Conservation (phyloP, 441 rosid species). For the Croton setiger region DNA sequence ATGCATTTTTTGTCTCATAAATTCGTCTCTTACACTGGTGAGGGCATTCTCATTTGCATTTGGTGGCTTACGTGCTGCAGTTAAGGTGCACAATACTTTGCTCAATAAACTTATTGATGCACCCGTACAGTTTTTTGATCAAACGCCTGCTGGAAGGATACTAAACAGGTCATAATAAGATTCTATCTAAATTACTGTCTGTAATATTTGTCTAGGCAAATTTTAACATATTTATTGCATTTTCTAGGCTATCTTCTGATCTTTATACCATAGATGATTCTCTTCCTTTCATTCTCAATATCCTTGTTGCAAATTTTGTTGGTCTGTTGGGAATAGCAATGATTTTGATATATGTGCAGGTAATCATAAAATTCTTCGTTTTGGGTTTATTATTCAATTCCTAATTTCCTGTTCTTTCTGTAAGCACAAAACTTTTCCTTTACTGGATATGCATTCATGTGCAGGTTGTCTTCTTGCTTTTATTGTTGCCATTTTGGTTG, state of each 20-base stretch:
- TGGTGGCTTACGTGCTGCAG: conserved; percentile 89
- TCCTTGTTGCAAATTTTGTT: conserved; percentile 91
- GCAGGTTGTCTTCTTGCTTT: conserved; percentile 79
- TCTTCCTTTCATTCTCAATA: conserved; percentile 95
- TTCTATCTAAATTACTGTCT: conserved; percentile 11
- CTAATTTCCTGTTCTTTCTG: conserved; percentile 8
- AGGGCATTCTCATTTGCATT: conserved; percentile 97
- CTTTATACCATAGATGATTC: conserved; percentile 96
- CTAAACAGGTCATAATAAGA: conserved; percentile 73
- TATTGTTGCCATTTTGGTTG: conserved; percentile 92
- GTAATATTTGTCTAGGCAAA: conserved; percentile 18
- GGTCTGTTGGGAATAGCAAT: conserved; percentile 84
- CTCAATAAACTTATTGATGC: conserved; percentile 75
- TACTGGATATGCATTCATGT: conserved; percentile 21
- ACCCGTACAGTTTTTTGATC: conserved; percentile 87
- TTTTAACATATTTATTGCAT: conserved; percentile 10
- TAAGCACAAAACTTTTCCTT: conserved; percentile 9
- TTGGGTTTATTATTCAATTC: conserved; percentile 5
- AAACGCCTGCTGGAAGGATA: conserved; percentile 95
- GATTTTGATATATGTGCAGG: conserved; percentile 93
- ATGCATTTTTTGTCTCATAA: conserved; percentile 65
- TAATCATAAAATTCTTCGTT: conserved; percentile 29
- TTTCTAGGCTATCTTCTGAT: conserved; percentile 91
- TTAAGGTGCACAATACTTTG: conserved; percentile 62
- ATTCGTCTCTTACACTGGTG: conserved; percentile 73